These are phyloP conservation scores for Solidago caesia DNA, from an alignment of 129 eudicot species.

Conservation along the genomic window DNA sequence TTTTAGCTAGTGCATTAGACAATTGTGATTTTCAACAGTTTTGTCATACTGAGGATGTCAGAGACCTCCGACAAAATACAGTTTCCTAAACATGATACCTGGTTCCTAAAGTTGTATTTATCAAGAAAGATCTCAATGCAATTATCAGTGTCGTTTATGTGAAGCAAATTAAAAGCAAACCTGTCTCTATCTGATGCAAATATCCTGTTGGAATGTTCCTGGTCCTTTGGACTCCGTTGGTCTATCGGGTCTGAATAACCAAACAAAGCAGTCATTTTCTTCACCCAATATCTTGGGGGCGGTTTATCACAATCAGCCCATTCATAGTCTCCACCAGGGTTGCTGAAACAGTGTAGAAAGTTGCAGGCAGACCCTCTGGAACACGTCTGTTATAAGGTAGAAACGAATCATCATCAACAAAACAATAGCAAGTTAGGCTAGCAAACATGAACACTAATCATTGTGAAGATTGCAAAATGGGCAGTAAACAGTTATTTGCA, in stretches of 20 bases:
- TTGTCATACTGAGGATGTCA: background rate
- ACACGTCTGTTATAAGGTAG: conserved; percentile 55
- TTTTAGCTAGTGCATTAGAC: background rate
- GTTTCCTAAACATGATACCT: background rate
- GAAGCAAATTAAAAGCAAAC: conserved; percentile 32
- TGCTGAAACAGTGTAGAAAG: conserved; percentile 88
- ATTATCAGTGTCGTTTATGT: background rate
- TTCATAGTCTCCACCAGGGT: conserved; percentile 99
- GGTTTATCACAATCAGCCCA: conserved; percentile 97
- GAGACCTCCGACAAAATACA: background rate
- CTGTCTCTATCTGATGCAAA: conserved; percentile 44
- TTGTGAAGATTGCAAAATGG: background rate
- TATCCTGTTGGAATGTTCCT: conserved; percentile 35
- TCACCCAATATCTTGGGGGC: conserved; percentile 79
- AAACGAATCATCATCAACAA: conserved; percentile 9
- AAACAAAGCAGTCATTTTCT: conserved; percentile 80
- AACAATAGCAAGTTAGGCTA: conserved; percentile 7
- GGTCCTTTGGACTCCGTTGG: conserved; percentile 35
- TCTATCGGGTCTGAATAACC: conserved; percentile 60
- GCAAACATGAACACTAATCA: conserved; percentile 6
- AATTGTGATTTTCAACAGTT: background rate
- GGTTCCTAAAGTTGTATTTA: conserved; percentile 10
- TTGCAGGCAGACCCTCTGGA: conserved; percentile 91
- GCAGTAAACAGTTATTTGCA: background rate
- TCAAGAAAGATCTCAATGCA: background rate